phyloP scores from a whole-genome alignment of 768 basidiomycete species.

The Boletus coccyginus region DNA sequence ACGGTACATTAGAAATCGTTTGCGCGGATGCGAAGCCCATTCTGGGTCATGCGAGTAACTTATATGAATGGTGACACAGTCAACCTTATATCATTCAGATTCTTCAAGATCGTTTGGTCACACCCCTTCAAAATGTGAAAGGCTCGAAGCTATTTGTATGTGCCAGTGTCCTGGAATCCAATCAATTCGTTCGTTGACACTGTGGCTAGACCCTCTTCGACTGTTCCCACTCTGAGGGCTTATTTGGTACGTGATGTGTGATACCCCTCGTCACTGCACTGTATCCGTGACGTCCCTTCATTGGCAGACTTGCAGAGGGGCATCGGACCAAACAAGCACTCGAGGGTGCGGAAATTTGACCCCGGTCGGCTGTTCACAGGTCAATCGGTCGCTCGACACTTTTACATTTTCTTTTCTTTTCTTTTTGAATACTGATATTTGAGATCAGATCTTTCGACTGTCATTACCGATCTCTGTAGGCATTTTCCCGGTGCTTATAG shows the following conservation, averaged over 20 bases:
- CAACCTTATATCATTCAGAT: constrained; percentile 8
- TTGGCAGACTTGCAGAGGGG: constrained; percentile 19
- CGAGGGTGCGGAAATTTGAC: constrained; percentile 13
- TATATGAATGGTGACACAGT: not conserved
- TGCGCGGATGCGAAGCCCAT: constrained; percentile 19
- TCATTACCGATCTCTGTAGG: constrained; percentile 10
- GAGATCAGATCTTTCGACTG: constrained; percentile 8
- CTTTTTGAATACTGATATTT: not conserved
- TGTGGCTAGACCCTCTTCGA: constrained; percentile 25
- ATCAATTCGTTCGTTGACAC: not conserved
- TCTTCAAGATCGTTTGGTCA: constrained; percentile 20
- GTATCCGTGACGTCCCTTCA: not conserved
- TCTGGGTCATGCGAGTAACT: constrained; percentile 19
- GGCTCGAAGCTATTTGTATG: constrained; percentile 21
- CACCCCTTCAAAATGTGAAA: constrained; percentile 17
- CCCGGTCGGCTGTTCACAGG: constrained; percentile 17
- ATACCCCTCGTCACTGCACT: not conserved
- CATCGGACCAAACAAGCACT: constrained; percentile 11
- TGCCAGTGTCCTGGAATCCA: not conserved
- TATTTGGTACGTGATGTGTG: constrained; percentile 18
- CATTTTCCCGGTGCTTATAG: not conserved
- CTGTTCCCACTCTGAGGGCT: constrained; percentile 28
- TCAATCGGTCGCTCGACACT: not conserved
- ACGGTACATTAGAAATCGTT: constrained; percentile 18
- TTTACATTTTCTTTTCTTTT: too few species aligned